Percentiles rank a stretch among this genome's conserved stretches.
These are phyloP conservation scores for Psidium guajava DNA, from an alignment of 345 rosid species.

Conservation along the genomic window DNA sequence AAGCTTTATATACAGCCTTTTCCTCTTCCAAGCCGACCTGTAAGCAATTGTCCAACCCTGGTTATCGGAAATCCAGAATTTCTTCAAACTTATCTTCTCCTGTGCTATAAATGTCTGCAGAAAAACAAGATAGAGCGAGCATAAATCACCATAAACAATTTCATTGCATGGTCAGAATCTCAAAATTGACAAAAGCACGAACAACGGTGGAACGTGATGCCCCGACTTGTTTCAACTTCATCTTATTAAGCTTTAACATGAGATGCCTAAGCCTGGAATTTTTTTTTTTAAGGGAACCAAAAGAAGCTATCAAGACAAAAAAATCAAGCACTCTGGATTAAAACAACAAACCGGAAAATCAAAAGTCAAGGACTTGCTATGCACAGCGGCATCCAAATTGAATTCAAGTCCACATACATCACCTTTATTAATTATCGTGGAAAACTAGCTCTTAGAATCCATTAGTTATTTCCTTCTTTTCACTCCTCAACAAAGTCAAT, in stretches of 20 bases:
- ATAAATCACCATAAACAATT: not conserved
- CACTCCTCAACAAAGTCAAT: too few relatives aligned
- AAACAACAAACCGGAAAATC: not conserved
- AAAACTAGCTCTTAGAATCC: too few relatives aligned
- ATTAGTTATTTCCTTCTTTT: too few relatives aligned
- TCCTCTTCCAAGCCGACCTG: constrained; percentile 55
- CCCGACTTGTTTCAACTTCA: not conserved
- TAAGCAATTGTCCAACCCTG: constrained; percentile 65
- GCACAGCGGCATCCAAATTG: not conserved
- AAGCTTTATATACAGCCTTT: constrained; percentile 46
- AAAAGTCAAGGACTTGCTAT: not conserved
- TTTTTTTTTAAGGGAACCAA: not conserved
- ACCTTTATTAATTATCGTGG: too few relatives aligned
- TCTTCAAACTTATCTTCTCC: constrained; percentile 68
- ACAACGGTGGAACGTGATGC: not conserved
- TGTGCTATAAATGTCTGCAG: constrained; percentile 80
- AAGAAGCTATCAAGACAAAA: not conserved
- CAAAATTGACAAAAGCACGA: not conserved
- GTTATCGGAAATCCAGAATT: constrained; percentile 59
- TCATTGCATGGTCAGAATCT: not conserved
- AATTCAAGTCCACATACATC: too few relatives aligned
- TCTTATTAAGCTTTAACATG: not conserved
- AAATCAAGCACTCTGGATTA: not conserved
- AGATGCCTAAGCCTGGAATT: not conserved
- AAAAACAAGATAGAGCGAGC: constrained; percentile 1